A percentile compares a stretch with the other conserved stretches of the same genome.
Conservation (phyloP, 2,329 filamentous ascomycete genomes). For the Diaporthe ampelina region DNA sequence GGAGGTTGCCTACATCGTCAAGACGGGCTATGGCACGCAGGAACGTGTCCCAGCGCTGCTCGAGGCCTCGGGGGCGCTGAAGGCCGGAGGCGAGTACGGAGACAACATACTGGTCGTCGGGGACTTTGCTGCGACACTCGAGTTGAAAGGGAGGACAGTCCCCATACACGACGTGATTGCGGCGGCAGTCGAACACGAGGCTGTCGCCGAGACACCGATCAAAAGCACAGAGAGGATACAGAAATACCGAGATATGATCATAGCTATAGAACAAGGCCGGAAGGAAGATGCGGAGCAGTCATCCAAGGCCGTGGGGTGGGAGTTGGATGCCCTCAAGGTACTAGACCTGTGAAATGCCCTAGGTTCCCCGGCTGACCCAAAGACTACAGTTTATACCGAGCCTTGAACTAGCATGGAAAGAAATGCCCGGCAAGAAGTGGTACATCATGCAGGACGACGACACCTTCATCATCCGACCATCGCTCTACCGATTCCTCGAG, state of each 20-base stretch:
- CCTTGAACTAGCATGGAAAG: conserved; percentile 65
- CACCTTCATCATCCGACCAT: conserved; percentile 66
- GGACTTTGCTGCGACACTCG: conserved; percentile 59
- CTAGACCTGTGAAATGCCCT: not conserved
- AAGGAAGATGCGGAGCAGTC: conserved; percentile 54
- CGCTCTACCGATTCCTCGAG: conserved; percentile 61
- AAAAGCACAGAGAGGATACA: conserved; percentile 52
- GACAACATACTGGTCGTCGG: conserved; percentile 63
- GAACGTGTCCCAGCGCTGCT: conserved; percentile 62
- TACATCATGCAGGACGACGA: conserved; percentile 72
- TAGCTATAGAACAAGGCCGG: conserved; percentile 55
- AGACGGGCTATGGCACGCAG: conserved; percentile 69
- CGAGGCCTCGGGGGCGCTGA: conserved; percentile 56
- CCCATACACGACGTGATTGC: conserved; percentile 58
- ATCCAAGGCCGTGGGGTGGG: conserved; percentile 60
- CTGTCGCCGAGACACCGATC: conserved; percentile 49
- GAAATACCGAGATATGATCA: conserved; percentile 57
- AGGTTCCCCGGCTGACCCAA: conserved; percentile 1
- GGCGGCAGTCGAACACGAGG: conserved; percentile 46
- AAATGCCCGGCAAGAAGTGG: conserved; percentile 69
- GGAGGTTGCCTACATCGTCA: conserved; percentile 66
- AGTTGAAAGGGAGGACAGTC: conserved; percentile 46
- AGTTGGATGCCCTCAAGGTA: conserved; percentile 65
- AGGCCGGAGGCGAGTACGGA: conserved; percentile 50
- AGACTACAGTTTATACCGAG: conserved; percentile 64